phyloP scores from a whole-genome alignment of 768 basidiomycete genomes.

The Dendrothele bispora region DNA sequence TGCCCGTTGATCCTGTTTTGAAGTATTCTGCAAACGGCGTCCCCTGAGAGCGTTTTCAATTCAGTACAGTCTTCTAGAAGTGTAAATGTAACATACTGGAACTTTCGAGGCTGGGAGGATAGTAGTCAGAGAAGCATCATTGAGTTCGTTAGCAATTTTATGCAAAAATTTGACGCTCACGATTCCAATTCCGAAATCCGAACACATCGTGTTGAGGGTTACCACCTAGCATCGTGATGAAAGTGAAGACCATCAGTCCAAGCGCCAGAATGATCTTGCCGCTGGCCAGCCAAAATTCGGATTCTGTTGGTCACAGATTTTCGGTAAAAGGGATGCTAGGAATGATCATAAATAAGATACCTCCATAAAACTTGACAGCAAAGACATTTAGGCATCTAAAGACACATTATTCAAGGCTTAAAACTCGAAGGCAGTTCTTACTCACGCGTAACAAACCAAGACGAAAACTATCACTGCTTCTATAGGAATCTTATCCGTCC shows the following conservation, averaged over 20 bases:
- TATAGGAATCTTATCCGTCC: conserved; percentile 51
- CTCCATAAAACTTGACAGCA: conserved; percentile 50
- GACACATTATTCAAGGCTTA: not conserved
- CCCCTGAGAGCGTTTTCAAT: conserved; percentile 17
- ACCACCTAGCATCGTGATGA: conserved; percentile 59
- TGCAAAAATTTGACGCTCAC: conserved; percentile 27
- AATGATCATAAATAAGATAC: conserved; percentile 19
- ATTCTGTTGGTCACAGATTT: conserved; percentile 31
- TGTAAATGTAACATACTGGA: conserved; percentile 5
- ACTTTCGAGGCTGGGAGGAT: conserved; percentile 47
- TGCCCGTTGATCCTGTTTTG: conserved; percentile 49
- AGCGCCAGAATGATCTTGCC: conserved; percentile 48
- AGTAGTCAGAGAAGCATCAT: not conserved
- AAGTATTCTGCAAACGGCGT: conserved; percentile 59
- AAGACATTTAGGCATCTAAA: conserved; percentile 46
- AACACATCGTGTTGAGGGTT: conserved; percentile 53
- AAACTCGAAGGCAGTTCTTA: not conserved
- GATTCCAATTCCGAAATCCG: conserved; percentile 52
- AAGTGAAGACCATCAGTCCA: conserved; percentile 51
- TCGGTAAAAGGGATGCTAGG: not conserved
- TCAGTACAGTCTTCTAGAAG: not conserved
- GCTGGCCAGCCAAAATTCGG: conserved; percentile 54
- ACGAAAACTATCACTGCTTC: conserved; percentile 44
- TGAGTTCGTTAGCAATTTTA: not conserved
- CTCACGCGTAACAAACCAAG: conserved; percentile 40